A percentile compares a stretch with the other conserved stretches of the same genome.
Evolutionary conservation across 805 yeast species (phyloP).

Genomic region (Maudiozyma barnettii): DNA sequence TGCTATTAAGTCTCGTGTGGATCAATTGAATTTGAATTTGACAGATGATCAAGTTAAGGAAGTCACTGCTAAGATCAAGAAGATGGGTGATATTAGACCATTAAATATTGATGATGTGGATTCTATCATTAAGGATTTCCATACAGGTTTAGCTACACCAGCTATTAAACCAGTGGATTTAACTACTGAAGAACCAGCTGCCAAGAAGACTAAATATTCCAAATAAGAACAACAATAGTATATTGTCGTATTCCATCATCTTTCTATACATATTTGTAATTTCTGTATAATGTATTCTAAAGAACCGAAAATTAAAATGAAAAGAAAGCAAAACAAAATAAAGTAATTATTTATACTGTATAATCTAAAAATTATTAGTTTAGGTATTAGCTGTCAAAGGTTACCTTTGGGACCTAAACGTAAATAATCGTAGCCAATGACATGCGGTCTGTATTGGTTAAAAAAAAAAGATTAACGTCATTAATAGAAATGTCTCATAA

Average conservation of each 20-base stretch:
- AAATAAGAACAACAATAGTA: background rate
- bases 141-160: slow-evolving; percentile 41
- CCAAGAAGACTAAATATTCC: slow-evolving; percentile 10
- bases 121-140: slow-evolving; percentile 89
- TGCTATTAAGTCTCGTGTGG: slow-evolving; percentile 96
- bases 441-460: no score
- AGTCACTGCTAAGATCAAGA: slow-evolving; percentile 86
- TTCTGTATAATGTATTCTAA: no score
- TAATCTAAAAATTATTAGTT: no score
- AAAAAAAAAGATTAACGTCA: no score
- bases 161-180: slow-evolving; percentile 7
- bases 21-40: slow-evolving; percentile 82
- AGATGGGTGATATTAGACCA: slow-evolving; percentile 90
- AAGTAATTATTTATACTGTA: no score
- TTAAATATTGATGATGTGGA: slow-evolving; percentile 95
- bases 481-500: no score
- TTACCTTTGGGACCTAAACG: background rate
- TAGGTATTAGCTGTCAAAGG: background rate
- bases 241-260: no score
- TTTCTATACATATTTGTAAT: no score
- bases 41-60: slow-evolving; percentile 93
- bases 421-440: background rate
- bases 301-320: no score
- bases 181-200: slow-evolving; percentile 8
- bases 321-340: no score